Base-by-base conservation (phyloP, 257 asterid genomes). In the Henckelia pumila region DNA sequence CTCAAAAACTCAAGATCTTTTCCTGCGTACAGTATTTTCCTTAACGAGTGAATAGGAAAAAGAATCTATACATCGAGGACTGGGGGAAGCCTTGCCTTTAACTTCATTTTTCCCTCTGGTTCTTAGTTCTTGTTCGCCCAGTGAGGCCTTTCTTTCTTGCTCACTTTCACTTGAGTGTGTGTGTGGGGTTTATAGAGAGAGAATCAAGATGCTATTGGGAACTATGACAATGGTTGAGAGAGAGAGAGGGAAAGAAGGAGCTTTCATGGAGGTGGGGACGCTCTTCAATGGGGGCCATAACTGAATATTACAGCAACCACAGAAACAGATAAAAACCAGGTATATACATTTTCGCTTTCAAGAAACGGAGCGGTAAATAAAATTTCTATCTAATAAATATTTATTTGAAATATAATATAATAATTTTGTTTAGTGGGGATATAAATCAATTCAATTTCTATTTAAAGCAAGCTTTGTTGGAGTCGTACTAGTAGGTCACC, bases 201-300 rank as follows among this genome's bases (percentile, higher is more conserved):
- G 49, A 37, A 21, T 1, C 20, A 16, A 9, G 30, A 29, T 62
- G 67, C 67, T 17, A 28, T 59, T 16, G 44, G 23, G 64, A 47
- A 62, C 67, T 9, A 33, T 16, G 30, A 33, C 28, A 20, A 61
- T 33, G 40, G 56, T 52, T 33, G 5, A 29, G 22, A 49, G 16
- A 19, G 66, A 35, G 22, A 49, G 24, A 19, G 66, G 22, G 56
- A 62, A 56, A 62, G 53, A 62, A 13, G 47, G 59, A 55, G 59
- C 13, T 19, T 50, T 62, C 67, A 52, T 59, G 64, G 35, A 59
- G 44, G 30, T 44, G 52, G 64, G 64, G 52, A 33, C 64, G 23
- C 23, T 5, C 23, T 10, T 62, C 55, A 62, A 62, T 25, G 50
- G 50, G 44, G n/a, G 52, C 19, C 52, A 44, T 44, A 14, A 21